Conservation (phyloP, 139 green algal species). For the Chloropicon primus region DNA sequence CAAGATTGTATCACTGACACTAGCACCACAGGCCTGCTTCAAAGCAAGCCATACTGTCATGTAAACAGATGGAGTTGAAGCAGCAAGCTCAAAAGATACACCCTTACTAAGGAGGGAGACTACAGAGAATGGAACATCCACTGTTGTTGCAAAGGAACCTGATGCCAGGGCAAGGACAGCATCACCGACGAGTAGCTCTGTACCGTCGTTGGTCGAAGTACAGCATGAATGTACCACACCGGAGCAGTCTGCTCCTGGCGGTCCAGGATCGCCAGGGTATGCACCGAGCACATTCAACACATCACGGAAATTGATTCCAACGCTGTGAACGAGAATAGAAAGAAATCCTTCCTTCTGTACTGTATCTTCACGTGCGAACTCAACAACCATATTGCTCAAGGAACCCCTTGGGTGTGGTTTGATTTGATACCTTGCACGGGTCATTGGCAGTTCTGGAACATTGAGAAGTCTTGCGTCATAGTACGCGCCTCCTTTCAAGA, state of each 20-base stretch:
- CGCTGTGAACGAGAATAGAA: conserved; percentile 22
- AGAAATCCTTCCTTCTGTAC: neutral
- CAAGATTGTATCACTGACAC: neutral
- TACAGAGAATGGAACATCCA: conserved; percentile 8
- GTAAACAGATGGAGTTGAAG: conserved; percentile 6
- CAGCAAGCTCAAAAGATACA: conserved; percentile 5
- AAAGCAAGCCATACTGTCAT: neutral
- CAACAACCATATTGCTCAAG: neutral
- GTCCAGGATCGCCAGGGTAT: conserved; percentile 8
- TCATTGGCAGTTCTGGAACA: neutral
- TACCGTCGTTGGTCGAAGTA: conserved; percentile 15
- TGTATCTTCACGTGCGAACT: neutral
- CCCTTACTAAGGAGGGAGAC: neutral
- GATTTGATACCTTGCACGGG: neutral
- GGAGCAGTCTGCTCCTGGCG: conserved; percentile 1
- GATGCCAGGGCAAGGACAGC: conserved; percentile 60
- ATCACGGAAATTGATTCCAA: conserved; percentile 61
- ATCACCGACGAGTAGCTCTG: conserved; percentile 26
- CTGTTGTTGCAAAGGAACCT: conserved; percentile 50
- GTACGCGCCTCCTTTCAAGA: neutral
- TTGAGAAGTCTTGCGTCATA: neutral
- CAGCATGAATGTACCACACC: neutral
- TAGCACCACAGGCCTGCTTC: neutral
- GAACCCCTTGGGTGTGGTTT: neutral
- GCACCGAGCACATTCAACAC: conserved; percentile 41